Base-by-base conservation (phyloP, 352 stramenopile species). In the Aphanomyces stellatus region DNA sequence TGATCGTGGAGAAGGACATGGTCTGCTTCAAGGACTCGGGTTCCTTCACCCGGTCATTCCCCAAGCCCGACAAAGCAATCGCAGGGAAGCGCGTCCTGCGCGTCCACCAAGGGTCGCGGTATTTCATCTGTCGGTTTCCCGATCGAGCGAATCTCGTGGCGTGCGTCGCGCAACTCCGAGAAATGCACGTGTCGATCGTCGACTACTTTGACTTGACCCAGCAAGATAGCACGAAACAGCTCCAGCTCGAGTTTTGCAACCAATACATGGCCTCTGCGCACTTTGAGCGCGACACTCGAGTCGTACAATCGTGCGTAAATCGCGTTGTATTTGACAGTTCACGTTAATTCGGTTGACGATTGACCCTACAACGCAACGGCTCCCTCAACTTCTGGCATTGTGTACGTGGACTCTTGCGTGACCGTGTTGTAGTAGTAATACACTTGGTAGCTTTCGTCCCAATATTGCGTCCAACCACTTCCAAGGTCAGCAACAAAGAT, bases 341-440 rank as follows among this genome's bases (percentile, higher is more conserved):
- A 53, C 55, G 55, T 49, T 51, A 63, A 51, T 48, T 43, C 2
- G 2, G 25, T 51, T 3, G 3, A 35, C n/a, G n/a, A n/a, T n/a
- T n/a, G n/a, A 37, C 25, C 17, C 10, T 51, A 34, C 35, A 46
- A 62, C 22, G 55, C 55, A n/a, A 64, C 22, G 22, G 11, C 43
- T 13, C 2, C 30, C 25, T 34, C 11, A 13, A 24, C 15, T 1
- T 65, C 59, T 0, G 81, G 79, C 17, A 75, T 74, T n/a, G 76
- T 68, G 8, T 71, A 76, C 35, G 73, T 67, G 30, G 74, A 87
- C 66, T 85, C 77, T 31, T 74, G 75, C 10, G 72, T 82, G 40
- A 67, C 71, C 10, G 72, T 65, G 56, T 90, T 87, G 72, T 78
- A 88, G 70, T 86, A 90, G 69, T 88, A 90, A 56, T 88, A 88